Evolutionary conservation across 2,329 filamentous ascomycete genomes (phyloP).

Genomic region (Cladorrhinum sp.): DNA sequence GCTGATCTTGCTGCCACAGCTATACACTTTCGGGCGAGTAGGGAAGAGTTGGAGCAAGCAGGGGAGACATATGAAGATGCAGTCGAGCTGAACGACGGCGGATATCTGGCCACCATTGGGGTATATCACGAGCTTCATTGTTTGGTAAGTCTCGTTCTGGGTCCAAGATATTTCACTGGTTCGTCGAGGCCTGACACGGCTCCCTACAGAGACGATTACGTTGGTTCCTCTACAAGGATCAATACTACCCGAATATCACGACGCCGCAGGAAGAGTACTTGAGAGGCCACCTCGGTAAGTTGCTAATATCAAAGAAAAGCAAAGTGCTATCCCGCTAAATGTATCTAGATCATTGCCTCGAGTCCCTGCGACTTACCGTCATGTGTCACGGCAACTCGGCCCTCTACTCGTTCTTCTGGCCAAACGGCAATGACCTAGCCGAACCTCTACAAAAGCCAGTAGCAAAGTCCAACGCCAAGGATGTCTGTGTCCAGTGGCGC

Average conservation of each 20-base stretch:
- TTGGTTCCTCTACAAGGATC: conserved; percentile 1
- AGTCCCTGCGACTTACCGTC: conserved; percentile 8
- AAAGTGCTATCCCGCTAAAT: background rate
- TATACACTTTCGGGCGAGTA: background rate
- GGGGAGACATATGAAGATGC: conserved; percentile 1
- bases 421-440: background rate
- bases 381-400: conserved; percentile 13
- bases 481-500: conserved; percentile 9
- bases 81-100: conserved; percentile 2
- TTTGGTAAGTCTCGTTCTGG: conserved; percentile 10
- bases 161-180: background rate
- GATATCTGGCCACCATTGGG: conserved; percentile 1
- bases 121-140: conserved; percentile 15
- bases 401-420: conserved; percentile 3
- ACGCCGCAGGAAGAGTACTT: background rate
- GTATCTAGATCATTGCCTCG: conserved; percentile 11
- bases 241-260: conserved; percentile 12
- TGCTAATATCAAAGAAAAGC: background rate
- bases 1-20: background rate
- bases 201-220: background rate
- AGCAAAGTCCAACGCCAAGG: background rate
- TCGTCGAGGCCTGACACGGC: too few species aligned
- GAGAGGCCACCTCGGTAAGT: conserved; percentile 11
- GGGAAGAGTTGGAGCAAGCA: conserved; percentile 4
- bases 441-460: background rate